phyloP scores from a whole-genome alignment of 768 basidiomycete species.

The Ephemerocybe angulata region DNA sequence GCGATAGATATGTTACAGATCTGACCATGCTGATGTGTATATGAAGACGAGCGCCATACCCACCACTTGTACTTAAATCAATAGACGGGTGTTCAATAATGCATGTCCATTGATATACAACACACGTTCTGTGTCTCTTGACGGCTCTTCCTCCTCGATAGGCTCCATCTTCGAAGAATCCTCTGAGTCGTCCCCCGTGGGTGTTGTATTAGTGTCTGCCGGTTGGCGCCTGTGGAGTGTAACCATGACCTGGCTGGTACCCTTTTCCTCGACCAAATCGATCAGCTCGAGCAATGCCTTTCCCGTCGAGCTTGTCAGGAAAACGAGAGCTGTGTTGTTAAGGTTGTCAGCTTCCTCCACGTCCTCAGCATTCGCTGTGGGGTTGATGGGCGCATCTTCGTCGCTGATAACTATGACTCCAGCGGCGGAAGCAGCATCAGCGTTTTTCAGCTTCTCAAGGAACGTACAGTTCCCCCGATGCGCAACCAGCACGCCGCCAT shows the following conservation, averaged over 20 bases:
- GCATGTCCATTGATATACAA: conserved; percentile 77
- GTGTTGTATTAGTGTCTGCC: conserved; percentile 11
- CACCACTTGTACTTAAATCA: conserved; percentile 39
- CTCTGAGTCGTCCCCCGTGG: conserved; percentile 18
- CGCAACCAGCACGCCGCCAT: conserved; percentile 55
- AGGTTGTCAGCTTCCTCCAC: conserved; percentile 55
- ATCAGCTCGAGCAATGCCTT: conserved; percentile 54
- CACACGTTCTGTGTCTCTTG: conserved; percentile 37
- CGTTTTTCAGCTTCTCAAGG: conserved; percentile 72
- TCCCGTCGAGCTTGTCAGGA: conserved; percentile 53
- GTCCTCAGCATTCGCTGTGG: conserved; percentile 59
- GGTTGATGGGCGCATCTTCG: conserved; percentile 58
- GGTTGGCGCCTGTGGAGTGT: conserved; percentile 24
- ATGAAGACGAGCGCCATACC: not conserved
- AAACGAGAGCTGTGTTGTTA: conserved; percentile 54
- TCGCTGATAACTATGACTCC: conserved; percentile 77
- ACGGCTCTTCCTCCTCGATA: conserved; percentile 23
- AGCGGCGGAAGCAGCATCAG: conserved; percentile 64
- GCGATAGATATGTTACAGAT: conserved; percentile 13
- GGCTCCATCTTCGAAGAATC: conserved; percentile 5
- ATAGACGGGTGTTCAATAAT: conserved; percentile 69
- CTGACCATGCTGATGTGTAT: not conserved
- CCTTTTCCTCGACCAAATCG: conserved; percentile 43
- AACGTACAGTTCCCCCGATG: conserved; percentile 86
- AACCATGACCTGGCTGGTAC: conserved; percentile 48